phyloP scores from a whole-genome alignment of 805 yeast genomes.

The Candida nemodendra region DNA sequence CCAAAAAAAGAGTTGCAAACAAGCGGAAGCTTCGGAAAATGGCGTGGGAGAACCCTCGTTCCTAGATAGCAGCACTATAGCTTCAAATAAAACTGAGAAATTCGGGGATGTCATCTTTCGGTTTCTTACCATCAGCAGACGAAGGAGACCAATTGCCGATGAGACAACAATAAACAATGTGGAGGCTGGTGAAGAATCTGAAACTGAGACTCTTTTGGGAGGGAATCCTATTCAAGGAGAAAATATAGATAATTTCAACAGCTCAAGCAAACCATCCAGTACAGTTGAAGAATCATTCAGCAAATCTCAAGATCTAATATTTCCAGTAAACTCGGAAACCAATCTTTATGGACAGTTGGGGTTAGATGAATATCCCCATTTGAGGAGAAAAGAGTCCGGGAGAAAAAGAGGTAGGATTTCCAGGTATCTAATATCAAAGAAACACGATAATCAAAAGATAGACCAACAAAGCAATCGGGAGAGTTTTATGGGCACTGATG shows the following conservation, averaged over 20 bases:
- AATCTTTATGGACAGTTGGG: background rate
- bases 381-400: slow-evolving; percentile 9
- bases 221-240: too few species aligned
- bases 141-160: too few species aligned
- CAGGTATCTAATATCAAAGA: slow-evolving; percentile 8
- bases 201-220: too few species aligned
- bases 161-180: too few species aligned
- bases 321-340: background rate
- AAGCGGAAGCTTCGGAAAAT: too few species aligned
- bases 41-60: slow-evolving; percentile 4
- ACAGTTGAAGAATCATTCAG: too few species aligned
- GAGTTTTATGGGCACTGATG: background rate
- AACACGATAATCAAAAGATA: slow-evolving; percentile 5
- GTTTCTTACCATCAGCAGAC: slow-evolving; percentile 9
- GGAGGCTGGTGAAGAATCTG: slow-evolving; percentile 1
- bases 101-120: slow-evolving; percentile 7
- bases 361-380: slow-evolving; percentile 11
- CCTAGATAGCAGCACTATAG: slow-evolving; percentile 8
- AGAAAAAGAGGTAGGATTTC: slow-evolving; percentile 8
- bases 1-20: too few species aligned
- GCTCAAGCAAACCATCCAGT: too few species aligned
- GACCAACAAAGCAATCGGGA: slow-evolving; percentile 1
- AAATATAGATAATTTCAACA: too few species aligned
- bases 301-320: too few species aligned
- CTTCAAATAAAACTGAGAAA: slow-evolving; percentile 7